Base-by-base conservation (phyloP, 169 alveolate species). In the Eimeria necatrix region DNA sequence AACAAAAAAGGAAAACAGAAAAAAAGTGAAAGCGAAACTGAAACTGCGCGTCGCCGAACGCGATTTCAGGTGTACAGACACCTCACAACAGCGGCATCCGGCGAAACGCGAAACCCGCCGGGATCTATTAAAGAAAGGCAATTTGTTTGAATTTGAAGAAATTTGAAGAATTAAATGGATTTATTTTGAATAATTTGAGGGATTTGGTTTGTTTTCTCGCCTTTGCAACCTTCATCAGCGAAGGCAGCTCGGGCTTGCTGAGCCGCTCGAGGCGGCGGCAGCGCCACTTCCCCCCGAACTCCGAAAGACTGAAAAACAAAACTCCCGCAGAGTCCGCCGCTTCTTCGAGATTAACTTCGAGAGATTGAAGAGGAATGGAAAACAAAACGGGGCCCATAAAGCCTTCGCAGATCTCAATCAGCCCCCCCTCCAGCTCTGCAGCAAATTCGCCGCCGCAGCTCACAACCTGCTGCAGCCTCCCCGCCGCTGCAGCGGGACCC, bases 381-480 rank as follows among this genome's bases (percentile, higher is more conserved):
- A 76, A 64, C 76, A 91, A 26, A 8, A 59, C 64, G 24, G 95
- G 95, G 3, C 95, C 95, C 90, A 91, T 59, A 46, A 91, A 91
- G 4, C 95, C 95, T n/a, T 73, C 95, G 74, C 61, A 60, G 9
- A 91, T 91, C 56, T 76, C 84, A 5, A 91, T 91, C 32, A 85
- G 32, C 7, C 92, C 95, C 4, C 83, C 26, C 51, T 91, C 95
- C 53, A 91, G 70, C 59, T 91, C 95, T 91, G 91, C 48, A 26
- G 48, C 48, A n/a, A n/a, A n/a, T n/a, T n/a, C n/a, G n/a, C n/a
- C n/a, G n/a, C n/a, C n/a, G n/a, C n/a, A n/a, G n/a, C n/a, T n/a
- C n/a, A n/a, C n/a, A n/a, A n/a, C n/a, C n/a, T n/a, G n/a, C n/a
- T n/a, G n/a, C n/a, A n/a, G n/a, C n/a, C n/a, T n/a, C n/a, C n/a